Evolutionary conservation across 2,329 filamentous ascomycete species (phyloP), one percentile per base, ranked within the genome.

Genomic region (Diplocarpon rosae): DNA sequence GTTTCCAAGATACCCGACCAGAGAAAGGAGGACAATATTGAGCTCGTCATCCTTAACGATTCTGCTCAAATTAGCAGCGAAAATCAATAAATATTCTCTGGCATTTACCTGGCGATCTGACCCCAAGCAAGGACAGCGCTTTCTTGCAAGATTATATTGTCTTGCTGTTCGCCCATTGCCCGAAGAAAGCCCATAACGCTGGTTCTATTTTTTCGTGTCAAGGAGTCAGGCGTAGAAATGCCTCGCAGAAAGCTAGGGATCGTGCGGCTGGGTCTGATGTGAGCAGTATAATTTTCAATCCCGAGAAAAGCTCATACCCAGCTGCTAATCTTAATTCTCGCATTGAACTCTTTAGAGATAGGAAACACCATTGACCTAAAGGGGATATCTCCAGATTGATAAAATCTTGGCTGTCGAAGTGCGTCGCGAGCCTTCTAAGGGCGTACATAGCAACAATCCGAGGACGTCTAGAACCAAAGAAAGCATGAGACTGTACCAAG

Each of bases 1-100:
- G 64, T 92, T 83, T 7, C 90, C 90, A 8, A 96, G 70, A 59
- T 92, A 95, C 46, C 94, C 85, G 8, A 95, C 71, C 6, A 96
- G 72, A 52, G 85, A 80, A 45, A 94, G 73, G 27, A 98, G 69
- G 16, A 92, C 83, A 42, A 95, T 75, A 55, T 92, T 92, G 44
- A 95, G 75, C 60, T 95, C 87, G 51, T 90, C 79, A 50, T 92
- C 85, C 13, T 78, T 75, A 36, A 85, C 82, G 9, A 82, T 72
- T 46, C 78, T 81, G 42, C 13, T 27, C 28, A 42, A 38, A 12
- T 27, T 38, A 45, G 37, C 17, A 31, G 11, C 2, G 6, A 10
- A 3, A 30, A 2, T 12, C 27, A n/a, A 41, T 3, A 40, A 11
- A 32, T 11, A 5, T n/a, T 31, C 8, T 16, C 12, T 14, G 13